A percentile compares a stretch with the other conserved stretches of the same genome.
Evolutionary conservation across 2,329 filamentous ascomycete species (phyloP).

Genomic region (Byssochlamys sp.): DNA sequence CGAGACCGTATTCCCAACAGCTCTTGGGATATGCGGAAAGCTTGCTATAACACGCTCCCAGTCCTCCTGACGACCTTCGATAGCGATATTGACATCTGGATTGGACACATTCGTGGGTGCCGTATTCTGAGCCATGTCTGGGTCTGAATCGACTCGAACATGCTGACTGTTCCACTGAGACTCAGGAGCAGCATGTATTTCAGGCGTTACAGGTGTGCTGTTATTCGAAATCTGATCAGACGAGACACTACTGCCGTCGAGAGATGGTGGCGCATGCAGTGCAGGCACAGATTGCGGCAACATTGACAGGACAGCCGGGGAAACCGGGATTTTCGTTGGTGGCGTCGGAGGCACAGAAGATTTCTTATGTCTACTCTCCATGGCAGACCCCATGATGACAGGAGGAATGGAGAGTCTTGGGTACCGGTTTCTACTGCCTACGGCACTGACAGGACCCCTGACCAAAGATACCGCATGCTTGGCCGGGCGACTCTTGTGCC

Average conservation of each 20-base stretch:
- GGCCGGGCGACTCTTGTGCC: conserved; percentile 41
- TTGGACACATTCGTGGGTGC: conserved; percentile 15
- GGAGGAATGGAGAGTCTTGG: conserved; percentile 53
- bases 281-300: conserved; percentile 63
- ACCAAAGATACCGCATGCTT: conserved; percentile 37
- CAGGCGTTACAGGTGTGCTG: conserved; percentile 76
- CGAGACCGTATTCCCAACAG: not conserved
- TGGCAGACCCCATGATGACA: conserved; percentile 47
- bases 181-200: conserved; percentile 51
- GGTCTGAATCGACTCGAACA: conserved; percentile 25
- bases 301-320: conserved; percentile 62
- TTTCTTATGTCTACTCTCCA: conserved; percentile 44
- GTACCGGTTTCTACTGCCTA: conserved; percentile 40
- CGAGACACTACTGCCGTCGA: conserved; percentile 79
- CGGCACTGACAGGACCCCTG: conserved; percentile 26
- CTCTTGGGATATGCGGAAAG: conserved; percentile 31
- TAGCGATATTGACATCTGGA: conserved; percentile 28
- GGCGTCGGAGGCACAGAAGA: conserved; percentile 40
- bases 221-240: conserved; percentile 78
- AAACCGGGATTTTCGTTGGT: conserved; percentile 57
- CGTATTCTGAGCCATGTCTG: conserved; percentile 19
- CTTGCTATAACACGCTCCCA: conserved; percentile 48
- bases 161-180: conserved; percentile 49
- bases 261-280: conserved; percentile 70
- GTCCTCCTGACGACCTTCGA: conserved; percentile 37